Evolutionary conservation across 768 basidiomycete species (phyloP).

Genomic region (Macrolepiota fuliginosa): DNA sequence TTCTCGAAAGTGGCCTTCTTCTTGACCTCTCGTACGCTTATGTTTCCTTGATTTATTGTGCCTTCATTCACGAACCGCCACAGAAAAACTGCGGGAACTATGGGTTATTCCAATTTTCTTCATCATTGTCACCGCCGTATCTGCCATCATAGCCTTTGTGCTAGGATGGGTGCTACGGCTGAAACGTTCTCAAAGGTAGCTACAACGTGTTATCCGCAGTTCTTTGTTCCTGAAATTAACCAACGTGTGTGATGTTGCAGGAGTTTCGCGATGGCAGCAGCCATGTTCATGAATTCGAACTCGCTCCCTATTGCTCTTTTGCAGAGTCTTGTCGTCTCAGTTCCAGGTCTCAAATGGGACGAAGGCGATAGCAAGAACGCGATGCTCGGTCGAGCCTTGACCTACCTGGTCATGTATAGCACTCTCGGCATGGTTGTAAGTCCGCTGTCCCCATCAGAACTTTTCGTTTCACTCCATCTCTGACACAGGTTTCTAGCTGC

Average conservation of each 20-base stretch:
- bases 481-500: conserved; percentile 47
- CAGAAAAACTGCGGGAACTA: conserved; percentile 76
- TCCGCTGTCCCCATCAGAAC: conserved; percentile 15
- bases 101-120: conserved; percentile 90
- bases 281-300: conserved; percentile 95
- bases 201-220: background rate
- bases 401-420: conserved; percentile 89
- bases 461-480: background rate
- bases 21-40: conserved; percentile 63
- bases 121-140: conserved; percentile 67
- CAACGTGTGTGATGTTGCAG: conserved; percentile 32
- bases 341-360: conserved; percentile 81
- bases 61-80: background rate
- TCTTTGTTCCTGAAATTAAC: background rate
- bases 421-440: conserved; percentile 94
- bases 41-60: background rate
- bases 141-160: conserved; percentile 62
- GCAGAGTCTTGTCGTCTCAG: conserved; percentile 83
- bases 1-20: conserved; percentile 97
- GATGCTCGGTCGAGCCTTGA: conserved; percentile 89
- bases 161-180: conserved; percentile 66
- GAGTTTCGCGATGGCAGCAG: conserved; percentile 75
- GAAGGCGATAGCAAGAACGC: conserved; percentile 76
- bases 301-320: conserved; percentile 93
- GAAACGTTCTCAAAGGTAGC: conserved; percentile 74